These are phyloP conservation scores for Penicillium griseofulvum DNA, from an alignment of 2,329 filamentous ascomycete species.

Conservation along the genomic window DNA sequence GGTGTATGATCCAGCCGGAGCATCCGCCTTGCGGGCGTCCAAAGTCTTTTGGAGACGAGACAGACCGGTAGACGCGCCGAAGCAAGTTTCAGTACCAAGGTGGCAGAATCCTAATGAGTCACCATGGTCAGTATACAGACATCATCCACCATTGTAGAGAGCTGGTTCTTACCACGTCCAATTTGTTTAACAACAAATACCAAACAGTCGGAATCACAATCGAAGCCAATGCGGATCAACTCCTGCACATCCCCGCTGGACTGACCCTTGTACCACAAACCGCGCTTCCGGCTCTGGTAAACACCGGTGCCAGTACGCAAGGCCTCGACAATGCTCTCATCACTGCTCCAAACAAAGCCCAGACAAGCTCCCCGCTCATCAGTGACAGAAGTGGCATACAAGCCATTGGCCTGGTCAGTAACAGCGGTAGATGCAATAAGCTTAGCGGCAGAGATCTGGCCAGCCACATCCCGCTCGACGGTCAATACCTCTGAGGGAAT, in stretches of 20 bases:
- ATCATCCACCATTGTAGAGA: not conserved
- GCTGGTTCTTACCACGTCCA: constrained; percentile 58
- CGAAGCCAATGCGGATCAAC: constrained; percentile 76
- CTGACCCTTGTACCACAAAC: constrained; percentile 94
- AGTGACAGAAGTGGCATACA: constrained; percentile 86
- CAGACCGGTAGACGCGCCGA: constrained; percentile 78
- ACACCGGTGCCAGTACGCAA: constrained; percentile 78
- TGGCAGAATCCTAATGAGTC: constrained; percentile 73
- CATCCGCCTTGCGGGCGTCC: constrained; percentile 73
- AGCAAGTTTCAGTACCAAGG: constrained; percentile 86
- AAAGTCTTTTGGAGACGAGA: constrained; percentile 85
- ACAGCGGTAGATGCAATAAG: constrained; percentile 73
- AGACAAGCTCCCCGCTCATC: constrained; percentile 82
- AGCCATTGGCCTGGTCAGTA: constrained; percentile 76
- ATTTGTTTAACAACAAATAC: constrained; percentile 87
- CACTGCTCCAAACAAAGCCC: constrained; percentile 90
- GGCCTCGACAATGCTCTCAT: constrained; percentile 84
- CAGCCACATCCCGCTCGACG: constrained; percentile 58
- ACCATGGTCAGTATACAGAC: constrained; percentile 16
- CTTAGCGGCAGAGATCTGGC: constrained; percentile 64
- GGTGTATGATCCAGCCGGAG: constrained; percentile 89
- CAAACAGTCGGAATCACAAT: constrained; percentile 92
- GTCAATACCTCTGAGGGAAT: constrained; percentile 70
- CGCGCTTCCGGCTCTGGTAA: constrained; percentile 93
- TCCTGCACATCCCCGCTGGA: constrained; percentile 93